Conservation (phyloP, 2,329 filamentous ascomycete species). For the Pseudocercospora crystallina region DNA sequence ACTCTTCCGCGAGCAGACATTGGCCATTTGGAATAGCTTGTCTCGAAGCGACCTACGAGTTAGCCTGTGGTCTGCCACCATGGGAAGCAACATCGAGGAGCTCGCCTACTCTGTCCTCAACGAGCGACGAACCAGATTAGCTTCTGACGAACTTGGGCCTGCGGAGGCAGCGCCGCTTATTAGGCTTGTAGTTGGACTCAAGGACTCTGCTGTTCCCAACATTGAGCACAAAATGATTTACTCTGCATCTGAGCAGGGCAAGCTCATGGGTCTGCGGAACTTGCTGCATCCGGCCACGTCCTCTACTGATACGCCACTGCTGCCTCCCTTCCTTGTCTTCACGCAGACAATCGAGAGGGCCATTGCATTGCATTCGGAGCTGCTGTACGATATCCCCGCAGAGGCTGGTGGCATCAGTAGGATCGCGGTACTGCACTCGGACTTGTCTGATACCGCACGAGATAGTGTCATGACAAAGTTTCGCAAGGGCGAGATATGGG, state of each 20-base stretch:
- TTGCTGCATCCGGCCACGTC: constrained; percentile 73
- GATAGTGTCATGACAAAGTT: constrained; percentile 85
- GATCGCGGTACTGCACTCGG: constrained; percentile 87
- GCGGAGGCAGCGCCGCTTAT: constrained; percentile 55
- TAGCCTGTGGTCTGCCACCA: constrained; percentile 93
- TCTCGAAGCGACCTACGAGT: constrained; percentile 67
- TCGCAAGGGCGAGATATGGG: constrained; percentile 89
- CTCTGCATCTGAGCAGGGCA: constrained; percentile 88
- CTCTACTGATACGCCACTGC: constrained; percentile 61
- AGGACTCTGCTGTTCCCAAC: constrained; percentile 92
- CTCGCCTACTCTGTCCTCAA: constrained; percentile 69
- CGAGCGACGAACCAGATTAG: constrained; percentile 41
- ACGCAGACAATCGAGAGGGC: constrained; percentile 94
- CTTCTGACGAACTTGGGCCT: constrained; percentile 10
- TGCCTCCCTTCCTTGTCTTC: constrained; percentile 91
- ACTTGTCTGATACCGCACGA: constrained; percentile 73
- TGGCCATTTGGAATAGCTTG: constrained; percentile 80
- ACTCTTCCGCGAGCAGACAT: constrained; percentile 84
- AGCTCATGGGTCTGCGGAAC: constrained; percentile 86
- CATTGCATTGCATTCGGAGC: constrained; percentile 79
- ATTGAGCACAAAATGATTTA: constrained; percentile 87
- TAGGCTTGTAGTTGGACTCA: constrained; percentile 89
- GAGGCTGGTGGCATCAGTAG: constrained; percentile 81
- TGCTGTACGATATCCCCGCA: constrained; percentile 89
- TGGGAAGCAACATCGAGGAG: constrained; percentile 88